Evolutionary conservation across 495 filamentous ascomycete species (phyloP), one percentile per base, ranked within the genome.

Genomic region (Podospora didyma): DNA sequence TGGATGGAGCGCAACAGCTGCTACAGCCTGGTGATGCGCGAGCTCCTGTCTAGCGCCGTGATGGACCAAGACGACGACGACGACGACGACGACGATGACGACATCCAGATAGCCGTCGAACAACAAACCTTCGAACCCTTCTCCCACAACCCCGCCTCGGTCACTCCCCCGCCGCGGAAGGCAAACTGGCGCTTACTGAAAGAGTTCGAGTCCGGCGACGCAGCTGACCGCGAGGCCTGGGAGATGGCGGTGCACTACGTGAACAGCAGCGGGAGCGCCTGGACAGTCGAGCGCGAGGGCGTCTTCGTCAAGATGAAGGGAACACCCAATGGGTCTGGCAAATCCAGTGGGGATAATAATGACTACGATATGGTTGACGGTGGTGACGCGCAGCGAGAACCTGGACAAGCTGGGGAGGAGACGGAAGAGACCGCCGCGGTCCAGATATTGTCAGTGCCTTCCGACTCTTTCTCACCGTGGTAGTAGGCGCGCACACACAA

Each of bases 1-100:
- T 77, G 76, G 76, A 69, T 75, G 67, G 74, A 77, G 60, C 68
- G 73, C 26, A 74, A 74, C 58, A 71, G 57, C 31, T 70, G 71
- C 28, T 79, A 79, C 65, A 61, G 64, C 17, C 41, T 66, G 16
- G 47, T 79, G 5, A 65, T 78, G 65, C 64, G 65, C 24, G 62
- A 73, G 46, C 62, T 80, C 21, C 64, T 74, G 35, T 6, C 31
- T 54, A 58, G 19, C 28, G 47, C 9, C 28, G 21, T 34, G 23
- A 19, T 23, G 7, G 48, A 16, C 24, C 26, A 50, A 12, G 44
- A 28, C 20, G 12, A 19, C 35, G 45, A 46, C 24, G 45, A 46
- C 42, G 19, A 28, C 2, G 35, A 20, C 19, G 19, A 19, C 9
- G 35, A 21, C 41, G 41, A 46, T 16, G 45, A 42, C 17, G 34